Percentiles rank a stretch among this genome's conserved stretches.
Evolutionary conservation across 768 basidiomycete species (phyloP).

Genomic region (Hygrophoropsis aurantiaca): DNA sequence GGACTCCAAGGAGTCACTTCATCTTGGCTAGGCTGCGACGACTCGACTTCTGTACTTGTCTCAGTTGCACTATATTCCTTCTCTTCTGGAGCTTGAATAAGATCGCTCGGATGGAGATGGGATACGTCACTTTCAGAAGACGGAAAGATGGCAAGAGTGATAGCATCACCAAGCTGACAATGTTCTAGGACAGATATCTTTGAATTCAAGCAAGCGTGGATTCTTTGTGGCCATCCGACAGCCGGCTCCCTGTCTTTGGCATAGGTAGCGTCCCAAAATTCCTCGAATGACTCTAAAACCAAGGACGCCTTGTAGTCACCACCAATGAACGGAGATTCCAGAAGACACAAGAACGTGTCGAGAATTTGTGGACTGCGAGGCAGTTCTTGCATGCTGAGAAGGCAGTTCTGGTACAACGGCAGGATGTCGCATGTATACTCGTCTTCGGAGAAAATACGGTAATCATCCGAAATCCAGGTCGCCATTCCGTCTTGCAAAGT

Average conservation of each 20-base stretch:
- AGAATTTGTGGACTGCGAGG: constrained; percentile 42
- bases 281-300: constrained; percentile 51
- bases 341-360: constrained; percentile 44
- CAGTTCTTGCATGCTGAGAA: constrained; percentile 51
- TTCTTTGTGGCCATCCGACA: constrained; percentile 53
- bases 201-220: constrained; percentile 35
- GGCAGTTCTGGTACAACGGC: constrained; percentile 59
- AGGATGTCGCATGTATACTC: constrained; percentile 63
- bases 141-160: not conserved
- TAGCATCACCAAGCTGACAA: not conserved
- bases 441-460: constrained; percentile 44
- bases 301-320: constrained; percentile 45
- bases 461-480: constrained; percentile 67
- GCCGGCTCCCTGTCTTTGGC: constrained; percentile 38
- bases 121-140: not conserved
- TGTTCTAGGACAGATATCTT: too few relatives aligned
- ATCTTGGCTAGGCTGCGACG: constrained; percentile 5
- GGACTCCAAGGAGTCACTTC: constrained; percentile 7
- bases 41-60: constrained; percentile 1
- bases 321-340: constrained; percentile 59
- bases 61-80: not conserved
- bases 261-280: constrained; percentile 61
- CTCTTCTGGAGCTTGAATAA: too few relatives aligned
- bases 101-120: too few relatives aligned
- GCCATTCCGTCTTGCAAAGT: constrained; percentile 52